Conservation (phyloP, 2,329 filamentous ascomycete species). For the Parafenestella ontariensis region DNA sequence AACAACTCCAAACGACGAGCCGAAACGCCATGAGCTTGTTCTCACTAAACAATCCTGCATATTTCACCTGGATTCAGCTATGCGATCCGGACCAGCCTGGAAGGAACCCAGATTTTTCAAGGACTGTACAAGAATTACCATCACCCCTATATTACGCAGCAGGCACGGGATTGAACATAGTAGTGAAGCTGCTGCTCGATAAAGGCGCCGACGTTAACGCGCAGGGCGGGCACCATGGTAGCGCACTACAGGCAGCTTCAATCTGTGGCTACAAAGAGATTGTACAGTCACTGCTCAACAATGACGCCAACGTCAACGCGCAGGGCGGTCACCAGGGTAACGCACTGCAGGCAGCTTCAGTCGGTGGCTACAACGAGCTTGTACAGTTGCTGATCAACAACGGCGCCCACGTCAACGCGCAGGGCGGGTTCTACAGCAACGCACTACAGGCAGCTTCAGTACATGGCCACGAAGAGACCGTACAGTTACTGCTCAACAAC, state of each 20-base stretch:
- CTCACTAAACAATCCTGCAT: conserved; percentile 15
- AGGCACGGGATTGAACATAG: not conserved
- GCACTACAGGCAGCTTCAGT: not conserved
- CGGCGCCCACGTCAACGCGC: not conserved
- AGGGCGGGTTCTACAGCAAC: not conserved
- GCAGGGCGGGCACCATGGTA: conserved; percentile 12
- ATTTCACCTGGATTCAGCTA: conserved; percentile 27
- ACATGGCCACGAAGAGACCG: conserved; percentile 1
- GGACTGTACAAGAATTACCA: conserved; percentile 4
- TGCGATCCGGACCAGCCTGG: conserved; percentile 21
- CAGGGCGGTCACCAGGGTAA: not conserved
- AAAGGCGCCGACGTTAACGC: conserved; percentile 20
- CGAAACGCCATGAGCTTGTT: conserved; percentile 18
- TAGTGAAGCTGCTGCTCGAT: conserved; percentile 11
- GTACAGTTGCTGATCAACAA: not conserved
- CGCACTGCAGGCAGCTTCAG: not conserved
- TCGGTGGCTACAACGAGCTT: not conserved
- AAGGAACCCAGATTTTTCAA: conserved; percentile 3
- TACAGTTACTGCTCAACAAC: conserved; percentile 3
- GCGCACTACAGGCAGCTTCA: conserved; percentile 26
- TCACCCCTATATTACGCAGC: conserved; percentile 28
- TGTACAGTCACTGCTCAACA: conserved; percentile 18
- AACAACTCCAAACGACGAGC: conserved; percentile 13
- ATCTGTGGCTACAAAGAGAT: conserved; percentile 8
- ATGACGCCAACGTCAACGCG: conserved; percentile 14